Percentiles rank a stretch among this genome's conserved stretches.
These are phyloP conservation scores for Komagataella pastoris DNA, from an alignment of 805 yeast genomes.

Conservation along the genomic window DNA sequence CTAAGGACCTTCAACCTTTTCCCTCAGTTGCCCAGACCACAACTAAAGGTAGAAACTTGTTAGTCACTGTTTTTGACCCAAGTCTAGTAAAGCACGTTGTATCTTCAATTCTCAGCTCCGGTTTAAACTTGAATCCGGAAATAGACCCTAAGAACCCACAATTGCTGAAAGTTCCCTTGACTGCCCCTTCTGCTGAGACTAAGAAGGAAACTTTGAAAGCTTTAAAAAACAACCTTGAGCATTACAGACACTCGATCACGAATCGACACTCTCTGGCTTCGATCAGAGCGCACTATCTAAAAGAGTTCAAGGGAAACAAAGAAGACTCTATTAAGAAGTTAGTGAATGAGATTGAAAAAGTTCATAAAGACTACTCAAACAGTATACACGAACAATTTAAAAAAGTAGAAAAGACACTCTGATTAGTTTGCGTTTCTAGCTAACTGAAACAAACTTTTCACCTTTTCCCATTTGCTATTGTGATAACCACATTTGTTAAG, in stretches of 20 bases:
- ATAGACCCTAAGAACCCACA: conserved; percentile 61
- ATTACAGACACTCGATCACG: conserved; percentile 36
- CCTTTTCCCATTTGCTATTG: conserved; percentile 53
- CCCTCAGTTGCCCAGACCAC: conserved; percentile 61
- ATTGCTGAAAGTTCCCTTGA: conserved; percentile 58
- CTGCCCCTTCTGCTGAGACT: conserved; percentile 60
- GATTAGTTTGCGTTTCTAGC: conserved; percentile 28
- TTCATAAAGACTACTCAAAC: conserved; percentile 51
- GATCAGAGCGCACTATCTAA: conserved; percentile 45
- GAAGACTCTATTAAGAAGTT: conserved; percentile 17
- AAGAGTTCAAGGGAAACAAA: conserved; percentile 28
- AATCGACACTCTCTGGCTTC: conserved; percentile 36
- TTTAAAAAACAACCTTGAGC: conserved; percentile 55
- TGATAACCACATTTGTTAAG: conserved; percentile 81
- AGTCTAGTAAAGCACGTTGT: conserved; percentile 53
- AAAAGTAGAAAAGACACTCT: conserved; percentile 28
- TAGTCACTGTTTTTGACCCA: conserved; percentile 84
- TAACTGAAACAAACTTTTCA: conserved; percentile 38
- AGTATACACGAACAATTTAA: conserved; percentile 45
- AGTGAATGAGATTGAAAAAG: conserved; percentile 49
- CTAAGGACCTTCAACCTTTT: conserved; percentile 35
- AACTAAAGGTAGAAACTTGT: conserved; percentile 42
- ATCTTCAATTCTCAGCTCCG: conserved; percentile 56
- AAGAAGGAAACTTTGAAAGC: conserved; percentile 42
- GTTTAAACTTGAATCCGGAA: conserved; percentile 71